These are phyloP conservation scores for Starmera stellimalicola DNA, from an alignment of 1,139 yeast genomes.

Conservation along the genomic window DNA sequence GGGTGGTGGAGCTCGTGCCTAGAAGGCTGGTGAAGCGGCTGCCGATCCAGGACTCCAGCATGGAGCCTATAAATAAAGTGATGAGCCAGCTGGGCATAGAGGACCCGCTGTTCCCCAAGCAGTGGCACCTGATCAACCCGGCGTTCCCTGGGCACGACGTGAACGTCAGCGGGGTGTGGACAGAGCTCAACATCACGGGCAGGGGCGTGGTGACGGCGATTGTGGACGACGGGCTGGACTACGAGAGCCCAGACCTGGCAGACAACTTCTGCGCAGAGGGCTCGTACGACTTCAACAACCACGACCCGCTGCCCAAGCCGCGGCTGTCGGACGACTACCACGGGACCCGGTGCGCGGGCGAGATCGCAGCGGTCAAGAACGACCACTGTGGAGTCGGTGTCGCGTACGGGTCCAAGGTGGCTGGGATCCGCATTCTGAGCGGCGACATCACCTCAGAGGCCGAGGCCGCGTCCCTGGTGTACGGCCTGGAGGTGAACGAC, in stretches of 20 bases:
- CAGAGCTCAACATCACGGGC: conserved; percentile 64
- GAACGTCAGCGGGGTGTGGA: conserved; percentile 84
- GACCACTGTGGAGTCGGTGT: conserved; percentile 92
- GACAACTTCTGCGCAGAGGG: conserved; percentile 71
- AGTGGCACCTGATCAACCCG: conserved; percentile 86
- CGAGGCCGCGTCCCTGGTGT: conserved; percentile 82
- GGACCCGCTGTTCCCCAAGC: conserved; percentile 74
- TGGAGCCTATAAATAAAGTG: conserved; percentile 32
- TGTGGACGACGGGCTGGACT: conserved; percentile 92
- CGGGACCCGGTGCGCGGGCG: conserved; percentile 98
- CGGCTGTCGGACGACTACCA: conserved; percentile 77
- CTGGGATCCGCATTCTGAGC: conserved; percentile 85
- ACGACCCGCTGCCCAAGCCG: conserved; percentile 70
- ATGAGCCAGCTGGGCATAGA: conserved; percentile 49
- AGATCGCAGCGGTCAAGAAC: conserved; percentile 79
- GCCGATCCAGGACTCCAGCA: conserved; percentile 40
- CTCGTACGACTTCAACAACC: conserved; percentile 85
- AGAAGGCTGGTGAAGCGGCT: conserved; percentile 36
- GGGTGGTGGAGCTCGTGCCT: conserved; percentile 44
- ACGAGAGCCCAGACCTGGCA: conserved; percentile 60
- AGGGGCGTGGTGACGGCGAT: conserved; percentile 75
- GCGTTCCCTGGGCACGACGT: conserved; percentile 72
- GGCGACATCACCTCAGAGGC: conserved; percentile 75
- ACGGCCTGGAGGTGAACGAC: conserved; percentile 73
- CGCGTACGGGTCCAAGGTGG: conserved; percentile 75